A percentile compares a stretch with the other conserved stretches of the same genome.
These are phyloP conservation scores for Paramecium sexaurelia DNA, from an alignment of 73 alveolate species.

Conservation along the genomic window DNA sequence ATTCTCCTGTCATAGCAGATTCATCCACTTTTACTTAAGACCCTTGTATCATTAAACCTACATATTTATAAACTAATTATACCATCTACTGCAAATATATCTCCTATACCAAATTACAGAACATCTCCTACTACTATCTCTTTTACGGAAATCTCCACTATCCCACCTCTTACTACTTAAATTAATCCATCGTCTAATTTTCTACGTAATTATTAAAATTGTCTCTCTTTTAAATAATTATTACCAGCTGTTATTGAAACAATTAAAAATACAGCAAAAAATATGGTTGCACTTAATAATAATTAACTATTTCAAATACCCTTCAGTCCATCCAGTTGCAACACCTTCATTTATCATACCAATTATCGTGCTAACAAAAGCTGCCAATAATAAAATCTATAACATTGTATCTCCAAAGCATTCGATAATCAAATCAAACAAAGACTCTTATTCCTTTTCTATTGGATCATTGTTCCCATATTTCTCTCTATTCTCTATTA, in stretches of 20 bases:
- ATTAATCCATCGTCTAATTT: constrained; percentile 79
- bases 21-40: constrained; percentile 86
- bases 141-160: constrained; percentile 72
- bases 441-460: constrained; percentile 45
- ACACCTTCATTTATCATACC: constrained; percentile 91
- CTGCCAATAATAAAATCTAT: constrained; percentile 91
- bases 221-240: constrained; percentile 88
- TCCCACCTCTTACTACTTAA: constrained; percentile 82
- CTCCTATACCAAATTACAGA: constrained; percentile 84
- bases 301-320: constrained; percentile 46
- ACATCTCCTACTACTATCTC: constrained; percentile 94
- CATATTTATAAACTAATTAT: constrained; percentile 66
- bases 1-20: constrained; percentile 93
- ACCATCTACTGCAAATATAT: constrained; percentile 92
- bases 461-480: constrained; percentile 59
- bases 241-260: constrained; percentile 92
- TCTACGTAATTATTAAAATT: constrained; percentile 80
- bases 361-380: constrained; percentile 89
- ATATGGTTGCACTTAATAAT: constrained; percentile 89
- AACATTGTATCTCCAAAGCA: constrained; percentile 95
- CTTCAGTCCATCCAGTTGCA: constrained; percentile 94
- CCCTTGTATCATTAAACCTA: constrained; percentile 58
- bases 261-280: constrained; percentile 89
- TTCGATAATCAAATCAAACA: constrained; percentile 75
- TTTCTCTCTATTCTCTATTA: constrained; percentile 18